Evolutionary conservation across 1,139 yeast species (phyloP).

Genomic region (Kodamaea ohmeri): DNA sequence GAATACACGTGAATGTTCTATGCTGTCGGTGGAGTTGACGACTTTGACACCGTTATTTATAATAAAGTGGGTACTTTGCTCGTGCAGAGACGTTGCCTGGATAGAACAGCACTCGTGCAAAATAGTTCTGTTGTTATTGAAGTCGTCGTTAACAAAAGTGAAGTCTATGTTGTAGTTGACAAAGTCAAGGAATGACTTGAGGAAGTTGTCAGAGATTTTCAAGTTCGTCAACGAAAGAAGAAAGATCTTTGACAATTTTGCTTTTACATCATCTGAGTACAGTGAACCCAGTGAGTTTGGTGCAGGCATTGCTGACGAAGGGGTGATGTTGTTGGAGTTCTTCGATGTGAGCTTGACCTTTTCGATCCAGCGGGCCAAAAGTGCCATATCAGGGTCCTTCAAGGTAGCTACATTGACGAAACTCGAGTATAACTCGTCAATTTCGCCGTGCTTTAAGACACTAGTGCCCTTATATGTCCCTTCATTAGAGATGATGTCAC

Average conservation of each 20-base stretch:
- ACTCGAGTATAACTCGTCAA: constrained; percentile 66
- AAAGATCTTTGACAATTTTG: constrained; percentile 62
- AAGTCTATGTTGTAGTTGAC: constrained; percentile 45
- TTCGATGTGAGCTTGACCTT: constrained; percentile 27
- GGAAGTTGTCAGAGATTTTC: constrained; percentile 48
- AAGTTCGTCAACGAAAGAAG: constrained; percentile 56
- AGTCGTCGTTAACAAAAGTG: constrained; percentile 37
- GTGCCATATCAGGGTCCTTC: constrained; percentile 44
- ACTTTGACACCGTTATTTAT: constrained; percentile 49
- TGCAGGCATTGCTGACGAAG: background rate
- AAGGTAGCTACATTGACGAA: constrained; percentile 59
- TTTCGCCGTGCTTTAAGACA: constrained; percentile 34
- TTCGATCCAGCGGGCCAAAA: constrained; percentile 49
- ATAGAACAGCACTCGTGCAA: constrained; percentile 49
- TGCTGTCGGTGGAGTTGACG: constrained; percentile 38
- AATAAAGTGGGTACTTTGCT: constrained; percentile 25
- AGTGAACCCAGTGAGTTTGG: background rate
- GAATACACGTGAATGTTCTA: constrained; percentile 42
- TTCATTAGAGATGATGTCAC: constrained; percentile 5
- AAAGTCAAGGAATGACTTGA: constrained; percentile 43
- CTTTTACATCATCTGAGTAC: constrained; percentile 3
- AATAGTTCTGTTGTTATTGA: constrained; percentile 40
- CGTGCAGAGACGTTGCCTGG: constrained; percentile 29
- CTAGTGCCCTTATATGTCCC: constrained; percentile 12
- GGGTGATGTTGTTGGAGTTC: constrained; percentile 4